Evolutionary conservation across 2,329 filamentous ascomycete genomes (phyloP).

Genomic region (Dactylonectria macrodidyma): DNA sequence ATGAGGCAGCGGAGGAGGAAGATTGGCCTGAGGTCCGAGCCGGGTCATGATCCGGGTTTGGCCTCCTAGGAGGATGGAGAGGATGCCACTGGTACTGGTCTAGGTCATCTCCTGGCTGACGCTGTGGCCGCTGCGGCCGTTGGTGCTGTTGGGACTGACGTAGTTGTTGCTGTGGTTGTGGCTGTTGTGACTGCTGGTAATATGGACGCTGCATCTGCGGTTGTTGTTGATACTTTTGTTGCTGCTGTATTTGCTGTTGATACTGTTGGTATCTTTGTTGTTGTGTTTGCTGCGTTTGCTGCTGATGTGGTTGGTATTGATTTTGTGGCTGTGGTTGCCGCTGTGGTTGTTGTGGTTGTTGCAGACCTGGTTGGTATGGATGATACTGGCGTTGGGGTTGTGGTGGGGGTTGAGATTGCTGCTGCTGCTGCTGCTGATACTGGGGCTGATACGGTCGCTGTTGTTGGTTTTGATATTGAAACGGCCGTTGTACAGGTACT

Average conservation of each 20-base stretch:
- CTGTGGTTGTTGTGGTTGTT: slow-evolving; percentile 36
- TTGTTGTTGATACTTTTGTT: slow-evolving; percentile 35
- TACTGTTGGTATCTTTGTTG: slow-evolving; percentile 24
- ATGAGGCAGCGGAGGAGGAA: slow-evolving; percentile 54
- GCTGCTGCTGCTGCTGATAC: slow-evolving; percentile 37
- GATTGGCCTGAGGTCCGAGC: slow-evolving; percentile 36
- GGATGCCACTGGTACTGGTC: slow-evolving; percentile 26
- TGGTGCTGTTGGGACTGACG: slow-evolving; percentile 19
- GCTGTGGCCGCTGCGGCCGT: slow-evolving; percentile 16
- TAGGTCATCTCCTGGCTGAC: slow-evolving; percentile 17
- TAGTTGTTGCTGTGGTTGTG: slow-evolving; percentile 10
- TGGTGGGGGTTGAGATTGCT: slow-evolving; percentile 35
- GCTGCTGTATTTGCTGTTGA: slow-evolving; percentile 39
- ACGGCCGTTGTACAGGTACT: slow-evolving; percentile 24
- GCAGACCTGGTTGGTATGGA: slow-evolving; percentile 33
- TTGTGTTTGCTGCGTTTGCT: slow-evolving; percentile 20
- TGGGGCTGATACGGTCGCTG: slow-evolving; percentile 31
- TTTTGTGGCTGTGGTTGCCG: slow-evolving; percentile 38
- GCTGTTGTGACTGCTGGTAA: slow-evolving; percentile 23
- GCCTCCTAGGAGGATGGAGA: slow-evolving; percentile 24
- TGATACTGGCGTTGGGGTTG: slow-evolving; percentile 23
- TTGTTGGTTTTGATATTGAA: slow-evolving; percentile 35
- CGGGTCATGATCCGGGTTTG: slow-evolving; percentile 27
- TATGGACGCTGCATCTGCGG: slow-evolving; percentile 37
- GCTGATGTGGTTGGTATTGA: slow-evolving; percentile 24